Evolutionary conservation across 768 basidiomycete genomes (phyloP).

Genomic region (Kwoniella mangroviensis): DNA sequence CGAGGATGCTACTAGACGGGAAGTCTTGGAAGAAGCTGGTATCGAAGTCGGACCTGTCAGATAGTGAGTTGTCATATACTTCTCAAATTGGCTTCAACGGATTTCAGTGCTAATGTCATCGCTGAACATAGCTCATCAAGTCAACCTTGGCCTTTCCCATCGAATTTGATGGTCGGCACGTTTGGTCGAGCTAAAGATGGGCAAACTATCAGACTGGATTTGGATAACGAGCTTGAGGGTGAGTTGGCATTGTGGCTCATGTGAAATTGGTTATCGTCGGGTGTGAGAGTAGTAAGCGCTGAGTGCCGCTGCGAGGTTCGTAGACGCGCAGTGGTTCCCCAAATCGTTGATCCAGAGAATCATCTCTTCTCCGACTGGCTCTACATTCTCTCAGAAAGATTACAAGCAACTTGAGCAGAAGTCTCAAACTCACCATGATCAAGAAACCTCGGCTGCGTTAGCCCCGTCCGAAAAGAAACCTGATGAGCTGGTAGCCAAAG

Average conservation of each 20-base stretch:
- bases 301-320: not conserved
- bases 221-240: conserved; percentile 97
- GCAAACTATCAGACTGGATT: conserved; percentile 76
- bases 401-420: conserved; percentile 61
- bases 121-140: conserved; percentile 49
- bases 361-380: conserved; percentile 66
- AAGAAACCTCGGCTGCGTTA: conserved; percentile 57
- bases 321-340: conserved; percentile 89
- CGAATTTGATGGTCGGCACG: conserved; percentile 88
- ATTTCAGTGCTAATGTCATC: not conserved
- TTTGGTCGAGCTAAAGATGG: conserved; percentile 70
- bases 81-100: not conserved
- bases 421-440: conserved; percentile 33
- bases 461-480: conserved; percentile 54
- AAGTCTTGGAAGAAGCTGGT: conserved; percentile 96
- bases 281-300: too few species aligned
- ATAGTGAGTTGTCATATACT: conserved; percentile 60
- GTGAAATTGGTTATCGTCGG: not conserved
- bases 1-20: conserved; percentile 88
- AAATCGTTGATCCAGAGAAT: conserved; percentile 72
- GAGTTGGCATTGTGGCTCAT: conserved; percentile 31
- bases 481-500: conserved; percentile 32
- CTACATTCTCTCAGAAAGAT: conserved; percentile 62
- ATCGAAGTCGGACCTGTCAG: conserved; percentile 79
- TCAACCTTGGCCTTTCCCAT: conserved; percentile 77